Percentiles rank a stretch among this genome's conserved stretches.
Evolutionary conservation across 192 early-diverging fungal genomes (phyloP).

Genomic region (Coemansia sp.): DNA sequence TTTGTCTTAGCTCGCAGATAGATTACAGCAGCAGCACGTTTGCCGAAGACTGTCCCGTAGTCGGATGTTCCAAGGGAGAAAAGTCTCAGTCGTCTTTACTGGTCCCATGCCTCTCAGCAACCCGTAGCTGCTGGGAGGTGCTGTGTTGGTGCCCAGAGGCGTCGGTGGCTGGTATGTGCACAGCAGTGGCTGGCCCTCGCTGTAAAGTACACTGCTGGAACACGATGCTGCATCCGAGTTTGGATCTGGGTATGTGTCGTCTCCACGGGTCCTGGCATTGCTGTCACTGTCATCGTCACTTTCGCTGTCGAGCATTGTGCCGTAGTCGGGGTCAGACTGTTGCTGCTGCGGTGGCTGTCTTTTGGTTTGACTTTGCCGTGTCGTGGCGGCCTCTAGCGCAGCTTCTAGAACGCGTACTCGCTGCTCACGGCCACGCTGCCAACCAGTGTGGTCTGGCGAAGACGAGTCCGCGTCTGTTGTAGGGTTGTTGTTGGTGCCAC

Average conservation of each 20-base stretch:
- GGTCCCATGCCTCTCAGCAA: conserved; percentile 6
- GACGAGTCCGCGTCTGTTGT: neutral
- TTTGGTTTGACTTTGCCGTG: conserved; percentile 10
- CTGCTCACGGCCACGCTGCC: conserved; percentile 40
- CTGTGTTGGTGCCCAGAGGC: neutral
- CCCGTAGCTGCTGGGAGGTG: conserved; percentile 11
- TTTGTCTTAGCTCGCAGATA: neutral
- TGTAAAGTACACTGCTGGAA: conserved; percentile 43
- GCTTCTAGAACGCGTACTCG: conserved; percentile 43
- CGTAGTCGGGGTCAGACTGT: conserved; percentile 19
- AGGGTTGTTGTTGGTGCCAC: neutral
- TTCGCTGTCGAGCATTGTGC: conserved; percentile 42
- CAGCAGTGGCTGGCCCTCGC: conserved; percentile 52
- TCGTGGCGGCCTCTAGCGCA: conserved; percentile 24
- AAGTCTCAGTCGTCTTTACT: conserved; percentile 39
- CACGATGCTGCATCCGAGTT: conserved; percentile 17
- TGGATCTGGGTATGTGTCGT: neutral
- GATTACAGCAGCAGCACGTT: conserved; percentile 7
- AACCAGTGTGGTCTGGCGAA: conserved; percentile 6
- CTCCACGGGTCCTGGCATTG: conserved; percentile 12
- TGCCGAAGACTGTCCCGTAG: conserved; percentile 13
- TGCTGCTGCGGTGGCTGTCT: conserved; percentile 12
- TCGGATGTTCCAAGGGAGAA: conserved; percentile 38
- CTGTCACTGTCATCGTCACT: conserved; percentile 7
- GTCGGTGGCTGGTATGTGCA: conserved; percentile 45